Conservation (phyloP, 768 basidiomycete species). For the Tulasnella sp. region DNA sequence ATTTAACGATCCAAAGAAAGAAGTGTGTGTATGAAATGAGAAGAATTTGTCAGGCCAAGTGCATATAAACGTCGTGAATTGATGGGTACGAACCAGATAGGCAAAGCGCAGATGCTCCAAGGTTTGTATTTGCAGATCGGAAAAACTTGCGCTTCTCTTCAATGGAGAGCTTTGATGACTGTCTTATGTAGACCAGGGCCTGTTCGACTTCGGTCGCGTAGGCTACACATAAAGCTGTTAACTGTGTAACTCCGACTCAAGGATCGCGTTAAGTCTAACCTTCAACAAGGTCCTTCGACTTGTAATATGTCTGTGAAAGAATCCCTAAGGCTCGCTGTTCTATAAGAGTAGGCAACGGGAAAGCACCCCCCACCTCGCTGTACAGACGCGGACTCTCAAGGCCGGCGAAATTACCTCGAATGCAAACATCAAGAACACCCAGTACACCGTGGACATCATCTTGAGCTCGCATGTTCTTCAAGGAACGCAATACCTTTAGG, state of each 20-base stretch:
- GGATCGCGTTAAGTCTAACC: no score
- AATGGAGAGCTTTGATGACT: slow-evolving; percentile 55
- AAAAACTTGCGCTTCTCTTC: slow-evolving; percentile 93
- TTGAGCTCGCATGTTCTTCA: slow-evolving; percentile 56
- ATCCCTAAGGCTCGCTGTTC: neutral
- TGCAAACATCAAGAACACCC: slow-evolving; percentile 82
- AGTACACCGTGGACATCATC: slow-evolving; percentile 78
- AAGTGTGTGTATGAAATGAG: no score
- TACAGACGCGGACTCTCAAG: slow-evolving; percentile 82
- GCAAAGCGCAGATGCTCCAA: slow-evolving; percentile 85
- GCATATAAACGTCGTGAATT: no score
- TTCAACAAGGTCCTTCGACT: slow-evolving; percentile 86
- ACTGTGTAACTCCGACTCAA: no score
- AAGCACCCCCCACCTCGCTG: slow-evolving; percentile 48
- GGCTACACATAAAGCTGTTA: slow-evolving; percentile 34
- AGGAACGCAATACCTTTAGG: slow-evolving; percentile 57
- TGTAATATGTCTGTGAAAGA: slow-evolving; percentile 65
- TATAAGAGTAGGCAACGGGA: neutral
- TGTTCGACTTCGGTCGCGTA: slow-evolving; percentile 70
- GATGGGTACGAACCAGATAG: slow-evolving; percentile 70
- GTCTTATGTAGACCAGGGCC: slow-evolving; percentile 65
- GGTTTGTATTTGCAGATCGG: slow-evolving; percentile 75
- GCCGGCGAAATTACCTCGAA: slow-evolving; percentile 87
- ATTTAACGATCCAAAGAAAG: no score
- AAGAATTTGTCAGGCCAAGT: no score